Evolutionary conservation across 331 rosid genomes (phyloP), one percentile per base, ranked within the genome.

Genomic region (Rhamnella rubrinervis): DNA sequence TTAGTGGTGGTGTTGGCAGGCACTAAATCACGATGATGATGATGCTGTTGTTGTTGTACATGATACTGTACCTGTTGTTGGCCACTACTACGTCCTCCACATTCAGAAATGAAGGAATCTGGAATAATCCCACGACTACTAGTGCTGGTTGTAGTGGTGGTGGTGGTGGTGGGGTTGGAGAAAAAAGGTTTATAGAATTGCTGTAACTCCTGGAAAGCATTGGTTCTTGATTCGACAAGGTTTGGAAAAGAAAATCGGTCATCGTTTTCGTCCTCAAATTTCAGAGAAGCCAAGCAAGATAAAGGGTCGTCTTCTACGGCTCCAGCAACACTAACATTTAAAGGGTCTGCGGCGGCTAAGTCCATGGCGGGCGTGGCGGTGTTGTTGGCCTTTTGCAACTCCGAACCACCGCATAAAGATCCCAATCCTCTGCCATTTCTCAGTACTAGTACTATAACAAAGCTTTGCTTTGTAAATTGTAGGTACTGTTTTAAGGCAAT

Each of bases 341-440:
- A 50, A 51, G 63, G 25, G 25, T 41, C 21, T 28, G 49, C 1
- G 26, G 55, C 21, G 10, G 73, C 35, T n/a, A 63, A 17, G 60
- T 66, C 38, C 12, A 47, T 28, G 19, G 59, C 19, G 39, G 57
- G 4, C 18, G 68, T 18, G 46, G 57, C 1, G 7, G 61, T 37
- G 28, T n/a, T 51, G 57, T 65, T n/a, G 49, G 77, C 37, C 13
- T 59, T 67, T 74, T 87, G 76, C 88, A 89, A 41, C 98, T 78
- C 58, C 92, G 60, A 23, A 92, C 98, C 21, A 92, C 82, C 19
- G 98, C 96, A 53, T 73, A 64, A 38, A 92, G 91, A 86, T 89
- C 98, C 98, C 98, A 92, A 38, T 85, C 92, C 6, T 87, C 87
- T 0, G 74, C 84, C 88, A 85, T 87, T 58, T 38, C 19, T 59